Percentiles rank a stretch among this genome's conserved stretches.
Conservation (phyloP, 306 rosid genomes). For the Morella rubra region DNA sequence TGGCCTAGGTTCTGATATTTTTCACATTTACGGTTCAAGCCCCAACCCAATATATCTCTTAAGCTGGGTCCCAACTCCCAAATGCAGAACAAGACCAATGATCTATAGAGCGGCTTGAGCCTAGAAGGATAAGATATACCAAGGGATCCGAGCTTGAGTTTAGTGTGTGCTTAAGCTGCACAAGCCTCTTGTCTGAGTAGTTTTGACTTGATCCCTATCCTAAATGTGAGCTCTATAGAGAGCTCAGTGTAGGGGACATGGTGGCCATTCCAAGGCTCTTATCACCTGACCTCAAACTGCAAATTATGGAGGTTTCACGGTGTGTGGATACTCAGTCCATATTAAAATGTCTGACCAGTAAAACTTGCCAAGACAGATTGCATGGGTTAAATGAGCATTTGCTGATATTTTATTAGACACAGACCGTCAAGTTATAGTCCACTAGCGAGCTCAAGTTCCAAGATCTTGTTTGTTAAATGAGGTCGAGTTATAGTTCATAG, state of each 20-base stretch:
- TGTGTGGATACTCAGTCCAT: background rate
- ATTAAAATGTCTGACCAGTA: background rate
- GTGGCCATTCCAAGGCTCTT: background rate
- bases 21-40: background rate
- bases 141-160: background rate
- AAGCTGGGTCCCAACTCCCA: no score
- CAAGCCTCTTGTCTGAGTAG: background rate
- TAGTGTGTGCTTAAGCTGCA: background rate
- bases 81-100: no score
- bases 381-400: slow-evolving; percentile 11
- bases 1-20: background rate
- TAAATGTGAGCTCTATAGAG: no score
- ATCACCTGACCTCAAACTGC: slow-evolving; percentile 1
- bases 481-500: no score
- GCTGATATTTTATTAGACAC: slow-evolving; percentile 10
- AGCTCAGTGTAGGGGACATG: background rate
- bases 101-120: background rate
- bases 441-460: slow-evolving; percentile 26
- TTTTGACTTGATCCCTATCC: background rate
- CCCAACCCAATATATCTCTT: no score
- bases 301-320: background rate
- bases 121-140: background rate
- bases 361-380: background rate
- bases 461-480: background rate
- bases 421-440: slow-evolving; percentile 36